Conservation (phyloP, 495 filamentous ascomycete genomes). For the Penicillium odoratum region DNA sequence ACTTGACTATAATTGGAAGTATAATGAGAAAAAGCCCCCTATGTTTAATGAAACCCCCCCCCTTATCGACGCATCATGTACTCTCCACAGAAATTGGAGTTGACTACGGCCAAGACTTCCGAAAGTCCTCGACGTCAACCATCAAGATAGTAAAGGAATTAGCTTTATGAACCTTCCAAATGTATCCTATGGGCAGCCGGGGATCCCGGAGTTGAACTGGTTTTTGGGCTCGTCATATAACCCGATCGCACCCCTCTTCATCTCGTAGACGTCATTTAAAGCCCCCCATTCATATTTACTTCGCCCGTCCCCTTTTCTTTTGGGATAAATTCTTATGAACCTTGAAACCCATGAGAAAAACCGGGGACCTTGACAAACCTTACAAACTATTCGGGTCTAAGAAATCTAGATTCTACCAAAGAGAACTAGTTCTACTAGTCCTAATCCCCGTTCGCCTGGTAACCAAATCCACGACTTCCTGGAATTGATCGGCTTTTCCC, state of each 20-base stretch:
- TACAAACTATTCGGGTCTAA: neutral
- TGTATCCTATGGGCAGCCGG: conserved; percentile 7
- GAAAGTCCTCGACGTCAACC: conserved; percentile 27
- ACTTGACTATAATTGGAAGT: neutral
- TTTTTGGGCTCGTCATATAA: conserved; percentile 20
- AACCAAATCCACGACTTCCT: conserved; percentile 20
- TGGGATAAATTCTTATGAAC: neutral
- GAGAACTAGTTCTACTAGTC: neutral
- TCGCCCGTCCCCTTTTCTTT: neutral
- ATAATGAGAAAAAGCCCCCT: neutral
- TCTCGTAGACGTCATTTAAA: conserved; percentile 29
- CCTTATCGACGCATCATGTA: neutral
- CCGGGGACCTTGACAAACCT: neutral
- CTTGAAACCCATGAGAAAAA: neutral
- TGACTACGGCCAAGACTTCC: conserved; percentile 14
- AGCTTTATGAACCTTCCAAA: conserved; percentile 6
- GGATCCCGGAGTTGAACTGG: conserved; percentile 13
- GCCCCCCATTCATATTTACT: conserved; percentile 9
- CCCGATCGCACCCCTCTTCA: conserved; percentile 13
- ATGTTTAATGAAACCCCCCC: neutral
- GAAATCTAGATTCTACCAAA: neutral
- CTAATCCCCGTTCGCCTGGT: conserved; percentile 28
- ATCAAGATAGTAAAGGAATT: conserved; percentile 13
- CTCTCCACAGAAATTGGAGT: neutral
- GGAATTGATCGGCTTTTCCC: neutral